phyloP scores from a whole-genome alignment of 176 grass and related monocot genomes.

The Dactylis glomerata region DNA sequence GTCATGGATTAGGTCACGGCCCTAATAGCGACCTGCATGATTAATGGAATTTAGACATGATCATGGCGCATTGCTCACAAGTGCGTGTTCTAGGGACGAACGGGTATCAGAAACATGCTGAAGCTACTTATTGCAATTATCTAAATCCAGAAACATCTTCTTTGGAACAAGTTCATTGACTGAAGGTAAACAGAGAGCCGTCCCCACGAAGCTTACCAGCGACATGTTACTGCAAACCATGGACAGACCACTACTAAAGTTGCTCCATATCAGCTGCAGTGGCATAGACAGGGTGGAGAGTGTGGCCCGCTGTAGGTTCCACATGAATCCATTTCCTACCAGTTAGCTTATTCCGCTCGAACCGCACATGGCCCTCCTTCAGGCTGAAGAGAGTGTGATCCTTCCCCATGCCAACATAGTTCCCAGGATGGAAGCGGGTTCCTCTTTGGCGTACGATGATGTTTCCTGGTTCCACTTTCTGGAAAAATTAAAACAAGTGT shows the following conservation, averaged over 20 bases:
- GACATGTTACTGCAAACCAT: neutral
- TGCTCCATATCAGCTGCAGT: conserved; percentile 20
- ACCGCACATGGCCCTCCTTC: conserved; percentile 78
- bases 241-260: neutral
- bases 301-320: conserved; percentile 58
- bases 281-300: conserved; percentile 63
- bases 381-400: conserved; percentile 78
- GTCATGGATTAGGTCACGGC: too few relatives aligned
- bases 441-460: conserved; percentile 82
- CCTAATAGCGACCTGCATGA: too few relatives aligned
- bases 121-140: neutral
- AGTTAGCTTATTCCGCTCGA: conserved; percentile 76
- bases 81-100: too few relatives aligned
- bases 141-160: neutral
- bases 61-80: too few relatives aligned
- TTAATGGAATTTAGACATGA: too few relatives aligned
- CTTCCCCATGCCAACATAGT: conserved; percentile 84
- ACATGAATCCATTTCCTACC: conserved; percentile 89
- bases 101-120: neutral
- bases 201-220: neutral
- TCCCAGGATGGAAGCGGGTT: conserved; percentile 72
- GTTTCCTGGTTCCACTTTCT: conserved; percentile 70
- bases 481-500: neutral
- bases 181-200: neutral
- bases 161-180: neutral